Evolutionary conservation across 2,329 filamentous ascomycete genomes (phyloP).

Genomic region (Boeremia lycopersici): DNA sequence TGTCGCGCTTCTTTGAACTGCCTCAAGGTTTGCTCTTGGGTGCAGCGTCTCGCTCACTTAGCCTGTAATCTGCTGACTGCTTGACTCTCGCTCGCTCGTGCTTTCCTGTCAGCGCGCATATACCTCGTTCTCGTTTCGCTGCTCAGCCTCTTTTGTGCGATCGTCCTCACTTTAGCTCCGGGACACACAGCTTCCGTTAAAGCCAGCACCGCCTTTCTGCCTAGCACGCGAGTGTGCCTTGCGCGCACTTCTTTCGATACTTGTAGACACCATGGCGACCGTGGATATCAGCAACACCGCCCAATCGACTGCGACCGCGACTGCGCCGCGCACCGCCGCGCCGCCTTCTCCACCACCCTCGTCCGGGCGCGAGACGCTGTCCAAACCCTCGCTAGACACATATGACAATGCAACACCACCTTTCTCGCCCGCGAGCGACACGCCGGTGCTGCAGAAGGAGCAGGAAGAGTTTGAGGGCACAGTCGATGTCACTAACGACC

Average conservation of each 20-base stretch:
- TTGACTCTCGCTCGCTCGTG: not conserved
- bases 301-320: conserved; percentile 13
- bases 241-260: not conserved
- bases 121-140: conserved; percentile 9
- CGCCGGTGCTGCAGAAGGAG: conserved; percentile 38
- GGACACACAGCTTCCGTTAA: conserved; percentile 25
- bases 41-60: conserved; percentile 9
- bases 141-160: conserved; percentile 19
- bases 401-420: conserved; percentile 31
- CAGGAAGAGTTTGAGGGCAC: conserved; percentile 44
- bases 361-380: conserved; percentile 20
- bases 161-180: conserved; percentile 29
- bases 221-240: not conserved
- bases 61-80: conserved; percentile 10
- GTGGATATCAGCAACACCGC: conserved; percentile 20
- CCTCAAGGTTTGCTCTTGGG: conserved; percentile 21
- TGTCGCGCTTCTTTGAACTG: conserved; percentile 16
- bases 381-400: conserved; percentile 26
- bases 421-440: conserved; percentile 42
- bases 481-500: conserved; percentile 45
- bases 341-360: conserved; percentile 36
- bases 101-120: conserved; percentile 9
- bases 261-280: conserved; percentile 23
- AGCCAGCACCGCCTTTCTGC: conserved; percentile 6
- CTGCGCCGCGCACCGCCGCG: conserved; percentile 17